Conservation (phyloP, 2,329 filamentous ascomycete species). For the Ceratocystis papillata region DNA sequence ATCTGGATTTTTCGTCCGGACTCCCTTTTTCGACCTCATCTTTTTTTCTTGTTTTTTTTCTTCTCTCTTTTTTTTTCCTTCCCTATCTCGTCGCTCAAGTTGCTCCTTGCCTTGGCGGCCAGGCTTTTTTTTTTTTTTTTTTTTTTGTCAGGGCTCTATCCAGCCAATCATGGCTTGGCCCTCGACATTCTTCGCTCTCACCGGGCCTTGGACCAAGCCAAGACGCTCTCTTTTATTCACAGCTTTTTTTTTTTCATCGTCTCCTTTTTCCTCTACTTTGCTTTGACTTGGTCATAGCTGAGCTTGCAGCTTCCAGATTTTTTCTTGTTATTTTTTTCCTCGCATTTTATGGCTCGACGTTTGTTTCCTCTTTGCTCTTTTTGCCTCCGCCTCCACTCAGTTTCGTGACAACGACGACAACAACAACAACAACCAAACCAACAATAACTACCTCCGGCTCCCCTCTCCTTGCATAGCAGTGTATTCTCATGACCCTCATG, state of each 20-base stretch:
- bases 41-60: neutral
- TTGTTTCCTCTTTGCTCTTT: neutral
- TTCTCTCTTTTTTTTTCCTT: neutral
- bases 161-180: neutral
- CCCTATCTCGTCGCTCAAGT: neutral
- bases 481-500: conserved; percentile 19
- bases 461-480: conserved; percentile 10
- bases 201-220: too few relatives aligned
- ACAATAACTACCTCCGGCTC: neutral
- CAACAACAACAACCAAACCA: neutral
- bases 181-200: too few relatives aligned
- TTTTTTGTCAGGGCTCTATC: neutral
- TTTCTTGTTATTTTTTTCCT: conserved; percentile 4
- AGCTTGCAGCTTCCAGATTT: conserved; percentile 3
- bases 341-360: conserved; percentile 10
- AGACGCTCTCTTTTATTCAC: neutral
- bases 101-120: neutral
- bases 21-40: too few relatives aligned
- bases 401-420: neutral
- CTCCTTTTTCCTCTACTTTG: neutral
- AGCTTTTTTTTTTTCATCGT: neutral
- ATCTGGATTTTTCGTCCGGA: too few relatives aligned
- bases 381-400: neutral
- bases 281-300: conserved; percentile 16
- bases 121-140: neutral